Conservation (phyloP, 2,329 filamentous ascomycete species). For the Podosphaera xanthii region DNA sequence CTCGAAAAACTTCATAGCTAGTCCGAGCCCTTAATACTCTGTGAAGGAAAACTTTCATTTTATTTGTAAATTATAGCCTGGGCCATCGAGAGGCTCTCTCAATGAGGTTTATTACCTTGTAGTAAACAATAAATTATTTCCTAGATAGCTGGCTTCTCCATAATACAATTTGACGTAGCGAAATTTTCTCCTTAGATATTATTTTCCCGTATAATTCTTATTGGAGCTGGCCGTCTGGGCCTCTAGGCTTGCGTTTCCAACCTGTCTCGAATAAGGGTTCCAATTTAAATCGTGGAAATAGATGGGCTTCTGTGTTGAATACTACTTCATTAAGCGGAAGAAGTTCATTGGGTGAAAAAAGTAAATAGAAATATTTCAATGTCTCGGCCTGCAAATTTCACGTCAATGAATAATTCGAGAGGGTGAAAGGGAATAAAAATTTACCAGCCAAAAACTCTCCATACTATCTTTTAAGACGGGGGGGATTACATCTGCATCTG, state of each 20-base stretch:
- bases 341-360: constrained; percentile 68
- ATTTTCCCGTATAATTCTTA: neutral
- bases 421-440: constrained; percentile 16
- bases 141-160: too few relatives aligned
- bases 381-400: constrained; percentile 53
- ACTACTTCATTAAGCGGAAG: constrained; percentile 72
- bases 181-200: too few relatives aligned
- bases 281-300: constrained; percentile 70
- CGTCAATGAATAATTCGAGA: constrained; percentile 5
- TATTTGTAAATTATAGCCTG: too few relatives aligned
- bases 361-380: constrained; percentile 87
- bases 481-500: constrained; percentile 50
- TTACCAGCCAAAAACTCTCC: constrained; percentile 95
- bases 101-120: too few relatives aligned
- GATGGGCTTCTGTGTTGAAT: constrained; percentile 89
- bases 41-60: too few relatives aligned
- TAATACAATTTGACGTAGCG: too few relatives aligned
- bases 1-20: too few relatives aligned
- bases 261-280: constrained; percentile 56
- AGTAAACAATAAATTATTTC: too few relatives aligned
- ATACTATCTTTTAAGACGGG: constrained; percentile 63
- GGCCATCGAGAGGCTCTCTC: too few relatives aligned
- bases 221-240: constrained; percentile 15
- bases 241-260: constrained; percentile 50
- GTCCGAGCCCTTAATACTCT: too few relatives aligned